These are phyloP conservation scores for Citrus trifoliata DNA, from an alignment of 345 rosid genomes.

Conservation along the genomic window DNA sequence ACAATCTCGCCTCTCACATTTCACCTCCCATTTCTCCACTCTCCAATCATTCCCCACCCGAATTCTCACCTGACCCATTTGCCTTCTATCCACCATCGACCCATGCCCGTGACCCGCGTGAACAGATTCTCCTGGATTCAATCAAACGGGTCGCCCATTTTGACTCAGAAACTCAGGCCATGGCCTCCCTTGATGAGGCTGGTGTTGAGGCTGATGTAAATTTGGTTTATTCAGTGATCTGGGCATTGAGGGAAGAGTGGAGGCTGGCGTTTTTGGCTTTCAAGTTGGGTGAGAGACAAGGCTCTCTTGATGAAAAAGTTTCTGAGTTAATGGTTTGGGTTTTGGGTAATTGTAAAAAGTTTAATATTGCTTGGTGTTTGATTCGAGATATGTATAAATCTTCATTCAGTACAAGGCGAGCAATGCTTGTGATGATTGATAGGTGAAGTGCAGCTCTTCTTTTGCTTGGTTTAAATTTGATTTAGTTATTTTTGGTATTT, in stretches of 20 bases:
- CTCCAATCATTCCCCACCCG: conserved; percentile 34
- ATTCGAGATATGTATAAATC: conserved; percentile 60
- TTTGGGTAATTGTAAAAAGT: conserved; percentile 68
- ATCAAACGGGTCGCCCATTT: conserved; percentile 43
- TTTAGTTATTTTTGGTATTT: background rate
- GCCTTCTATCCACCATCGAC: conserved; percentile 12
- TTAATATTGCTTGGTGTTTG: conserved; percentile 76
- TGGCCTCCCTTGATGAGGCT: conserved; percentile 45
- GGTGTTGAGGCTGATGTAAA: conserved; percentile 36
- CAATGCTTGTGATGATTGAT: conserved; percentile 85
- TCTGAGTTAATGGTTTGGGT: conserved; percentile 63
- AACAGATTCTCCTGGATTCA: conserved; percentile 28
- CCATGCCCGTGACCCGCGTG: conserved; percentile 17
- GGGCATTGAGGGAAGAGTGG: conserved; percentile 67
- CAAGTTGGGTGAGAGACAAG: conserved; percentile 69
- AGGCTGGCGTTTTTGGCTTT: conserved; percentile 67
- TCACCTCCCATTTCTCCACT: conserved; percentile 20
- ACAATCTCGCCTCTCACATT: conserved; percentile 9
- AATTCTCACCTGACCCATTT: conserved; percentile 19
- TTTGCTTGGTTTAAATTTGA: background rate
- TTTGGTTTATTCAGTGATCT: conserved; percentile 53
- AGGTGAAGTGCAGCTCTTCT: conserved; percentile 39
- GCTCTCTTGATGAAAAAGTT: conserved; percentile 44
- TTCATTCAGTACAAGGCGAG: conserved; percentile 43
- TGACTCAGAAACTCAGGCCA: conserved; percentile 50